Percentiles rank a stretch among this genome's conserved stretches.
Conservation (phyloP, 139 green algal species). For the Chlorella ohadii region DNA sequence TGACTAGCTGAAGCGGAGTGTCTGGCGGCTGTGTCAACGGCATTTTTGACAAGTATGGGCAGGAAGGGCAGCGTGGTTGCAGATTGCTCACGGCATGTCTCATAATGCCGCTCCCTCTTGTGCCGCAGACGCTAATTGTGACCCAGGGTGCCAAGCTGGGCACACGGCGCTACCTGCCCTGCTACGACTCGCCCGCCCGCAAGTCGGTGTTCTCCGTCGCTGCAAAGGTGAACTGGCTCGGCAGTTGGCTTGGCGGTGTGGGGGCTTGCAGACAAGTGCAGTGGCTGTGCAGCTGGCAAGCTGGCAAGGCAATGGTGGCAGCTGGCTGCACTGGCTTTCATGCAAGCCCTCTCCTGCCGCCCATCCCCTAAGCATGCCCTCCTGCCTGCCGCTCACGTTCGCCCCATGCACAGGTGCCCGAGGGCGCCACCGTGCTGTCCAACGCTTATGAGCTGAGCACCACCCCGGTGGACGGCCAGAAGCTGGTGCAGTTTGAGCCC, state of each 20-base stretch:
- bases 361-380: not conserved
- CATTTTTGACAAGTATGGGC: too few species aligned
- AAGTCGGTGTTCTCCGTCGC: slow-evolving; percentile 50
- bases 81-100: too few species aligned
- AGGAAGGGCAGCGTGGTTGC: too few species aligned
- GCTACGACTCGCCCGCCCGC: slow-evolving; percentile 43
- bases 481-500: slow-evolving; percentile 23
- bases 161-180: slow-evolving; percentile 41
- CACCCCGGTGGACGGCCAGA: not conserved
- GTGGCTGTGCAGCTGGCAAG: not conserved
- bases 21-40: too few species aligned
- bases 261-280: too few species aligned
- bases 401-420: not conserved
- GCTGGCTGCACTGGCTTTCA: too few species aligned
- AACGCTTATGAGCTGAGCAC: not conserved
- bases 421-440: not conserved
- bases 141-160: slow-evolving; percentile 42
- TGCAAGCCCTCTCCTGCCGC: not conserved
- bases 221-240: slow-evolving; percentile 4
- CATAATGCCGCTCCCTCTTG: too few species aligned
- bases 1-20: too few species aligned
- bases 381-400: too few species aligned
- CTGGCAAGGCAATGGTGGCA: too few species aligned
- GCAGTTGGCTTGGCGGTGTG: too few species aligned
- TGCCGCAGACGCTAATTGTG: slow-evolving; percentile 13